Evolutionary conservation across 2,329 filamentous ascomycete genomes (phyloP).

Genomic region (Aspergillus felis): DNA sequence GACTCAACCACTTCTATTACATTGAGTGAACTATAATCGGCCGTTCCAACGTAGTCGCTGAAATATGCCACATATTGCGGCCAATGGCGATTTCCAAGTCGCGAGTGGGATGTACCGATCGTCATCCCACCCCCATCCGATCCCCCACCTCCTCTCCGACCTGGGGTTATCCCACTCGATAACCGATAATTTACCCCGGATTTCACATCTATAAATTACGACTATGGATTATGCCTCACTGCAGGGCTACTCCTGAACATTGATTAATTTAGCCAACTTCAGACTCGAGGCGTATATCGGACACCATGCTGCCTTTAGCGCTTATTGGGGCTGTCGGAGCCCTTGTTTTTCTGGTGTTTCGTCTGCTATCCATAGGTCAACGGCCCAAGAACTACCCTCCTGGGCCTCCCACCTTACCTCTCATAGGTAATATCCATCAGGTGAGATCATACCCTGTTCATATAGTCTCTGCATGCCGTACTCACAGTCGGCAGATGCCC

Average conservation of each 20-base stretch:
- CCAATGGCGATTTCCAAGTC: background rate
- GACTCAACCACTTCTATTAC: background rate
- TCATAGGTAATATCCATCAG: conserved; percentile 51
- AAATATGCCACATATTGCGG: background rate
- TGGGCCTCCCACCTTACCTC: conserved; percentile 49
- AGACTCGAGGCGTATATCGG: background rate
- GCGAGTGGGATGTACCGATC: background rate
- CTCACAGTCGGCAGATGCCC: conserved; percentile 35
- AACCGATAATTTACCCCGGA: background rate
- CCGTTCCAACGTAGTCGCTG: background rate
- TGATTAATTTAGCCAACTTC: background rate
- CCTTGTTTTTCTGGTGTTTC: background rate
- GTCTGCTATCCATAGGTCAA: conserved; percentile 21
- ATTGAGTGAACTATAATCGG: background rate
- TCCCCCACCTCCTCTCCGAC: conserved; percentile 1
- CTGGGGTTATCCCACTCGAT: background rate
- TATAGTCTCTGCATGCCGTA: too few relatives aligned
- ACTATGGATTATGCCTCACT: background rate
- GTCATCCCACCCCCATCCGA: conserved; percentile 6
- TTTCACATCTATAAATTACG: background rate
- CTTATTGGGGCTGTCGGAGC: background rate
- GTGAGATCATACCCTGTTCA: conserved; percentile 1
- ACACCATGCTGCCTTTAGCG: background rate
- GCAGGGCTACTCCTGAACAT: background rate
- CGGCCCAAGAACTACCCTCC: conserved; percentile 39